Evolutionary conservation across 805 yeast species (phyloP).

Genomic region (Candida hungchunana): DNA sequence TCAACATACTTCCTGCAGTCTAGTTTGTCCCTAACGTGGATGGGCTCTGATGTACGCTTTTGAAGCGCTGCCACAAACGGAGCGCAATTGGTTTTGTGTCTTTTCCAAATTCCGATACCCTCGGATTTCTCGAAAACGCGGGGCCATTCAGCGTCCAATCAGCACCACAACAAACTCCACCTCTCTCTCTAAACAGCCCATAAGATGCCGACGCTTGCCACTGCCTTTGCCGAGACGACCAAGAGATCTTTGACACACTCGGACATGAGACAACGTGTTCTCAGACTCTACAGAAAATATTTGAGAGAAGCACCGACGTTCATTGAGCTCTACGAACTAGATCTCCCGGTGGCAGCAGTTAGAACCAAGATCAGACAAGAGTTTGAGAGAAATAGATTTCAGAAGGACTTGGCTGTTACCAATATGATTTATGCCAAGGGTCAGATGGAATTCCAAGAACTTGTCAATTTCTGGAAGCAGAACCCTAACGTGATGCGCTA

Average conservation of each 20-base stretch:
- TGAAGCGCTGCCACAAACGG: too few species aligned
- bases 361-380: constrained; percentile 86
- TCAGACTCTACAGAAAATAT: constrained; percentile 69
- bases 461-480: constrained; percentile 88
- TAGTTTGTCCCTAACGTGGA: too few species aligned
- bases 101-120: too few species aligned
- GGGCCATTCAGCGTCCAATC: not conserved
- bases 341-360: constrained; percentile 72
- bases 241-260: constrained; percentile 56
- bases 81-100: too few species aligned
- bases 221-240: constrained; percentile 82
- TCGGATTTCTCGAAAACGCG: not conserved
- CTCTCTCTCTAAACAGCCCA: not conserved
- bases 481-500: constrained; percentile 78
- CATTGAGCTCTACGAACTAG: constrained; percentile 64
- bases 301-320: constrained; percentile 57
- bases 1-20: too few species aligned
- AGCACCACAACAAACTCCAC: not conserved
- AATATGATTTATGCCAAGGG: constrained; percentile 77
- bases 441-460: constrained; percentile 87
- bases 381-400: constrained; percentile 80
- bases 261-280: constrained; percentile 60
- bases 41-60: too few species aligned
- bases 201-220: constrained; percentile 60
- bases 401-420: constrained; percentile 56